Base-by-base conservation (phyloP, 345 rosid species). In the Mangifera indica region DNA sequence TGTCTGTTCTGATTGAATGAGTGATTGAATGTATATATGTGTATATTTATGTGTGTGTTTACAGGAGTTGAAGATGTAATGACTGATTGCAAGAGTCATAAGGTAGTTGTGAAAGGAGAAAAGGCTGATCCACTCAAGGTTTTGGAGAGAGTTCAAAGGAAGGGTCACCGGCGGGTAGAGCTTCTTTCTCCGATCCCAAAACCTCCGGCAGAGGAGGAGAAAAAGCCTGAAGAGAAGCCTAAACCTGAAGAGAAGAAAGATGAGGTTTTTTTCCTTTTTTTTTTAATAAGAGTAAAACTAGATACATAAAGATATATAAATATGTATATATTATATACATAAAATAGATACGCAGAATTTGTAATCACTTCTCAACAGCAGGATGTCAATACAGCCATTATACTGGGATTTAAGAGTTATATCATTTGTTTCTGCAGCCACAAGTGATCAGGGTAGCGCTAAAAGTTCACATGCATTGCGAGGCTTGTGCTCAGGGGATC, bases 101-200 rank as follows among this genome's bases (percentile, higher is more conserved):
- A 84, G 84, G 98, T 94, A 78, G 89, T 94, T 63, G 98, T 94
- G 77, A 94, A 88, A 82, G 98, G 98, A 69, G 97, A 88, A 56
- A 92, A 84, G 66, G 98, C 98, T 21, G 96, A 94, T 86, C 97
- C 98, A 15, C 51, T 88, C 72, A 89, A 90, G 83, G 98, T 94
- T 42, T 74, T 89, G 70, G 91, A 73, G 32, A 92, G 97, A 76
- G 73, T 94, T 56, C 95, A 90, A 63, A 87, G 82, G 80, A 94
- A 94, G 86, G 90, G 97, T 60, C 92, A 85, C 62, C 75, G 91
- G 67, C 88, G 87, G 74, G 98, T 92, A 11, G 92, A 89, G 86
- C 93, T 94, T 20, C 72, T 94, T 21, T 94, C 98, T 20, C 98
- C 98, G 1, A 86, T 94, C 51, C 93, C 97, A 2, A 88, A 88